Conservation (phyloP, 2,329 filamentous ascomycete species). For the Penicillium psychrosexuale region DNA sequence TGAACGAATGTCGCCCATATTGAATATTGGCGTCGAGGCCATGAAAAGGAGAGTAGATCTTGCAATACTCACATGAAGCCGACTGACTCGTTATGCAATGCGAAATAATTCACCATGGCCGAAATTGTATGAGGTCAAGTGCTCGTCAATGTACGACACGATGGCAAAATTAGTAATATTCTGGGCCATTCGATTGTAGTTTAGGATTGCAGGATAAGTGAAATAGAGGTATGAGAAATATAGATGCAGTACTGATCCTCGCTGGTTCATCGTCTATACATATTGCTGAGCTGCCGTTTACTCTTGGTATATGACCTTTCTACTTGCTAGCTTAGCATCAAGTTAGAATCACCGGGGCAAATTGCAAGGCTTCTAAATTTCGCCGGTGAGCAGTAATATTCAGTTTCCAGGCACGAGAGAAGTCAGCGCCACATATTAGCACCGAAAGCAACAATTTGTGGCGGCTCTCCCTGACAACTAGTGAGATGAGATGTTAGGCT, state of each 20-base stretch:
- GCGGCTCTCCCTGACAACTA: constrained; percentile 9
- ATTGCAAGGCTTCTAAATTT: not conserved
- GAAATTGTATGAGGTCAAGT: not conserved
- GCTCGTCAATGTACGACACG: not conserved
- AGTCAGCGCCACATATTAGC: not conserved
- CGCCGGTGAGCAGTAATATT: not conserved
- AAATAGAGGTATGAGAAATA: no score
- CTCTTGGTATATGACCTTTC: not conserved
- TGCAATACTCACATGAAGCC: not conserved
- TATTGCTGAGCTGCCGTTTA: not conserved
- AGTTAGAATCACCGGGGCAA: not conserved
- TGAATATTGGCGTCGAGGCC: not conserved
- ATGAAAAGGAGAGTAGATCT: not conserved
- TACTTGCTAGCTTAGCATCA: not conserved
- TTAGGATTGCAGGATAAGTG: not conserved
- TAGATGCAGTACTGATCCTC: not conserved
- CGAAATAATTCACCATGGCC: not conserved
- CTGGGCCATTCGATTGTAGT: not conserved
- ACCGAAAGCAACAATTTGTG: constrained; percentile 7
- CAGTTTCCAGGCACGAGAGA: not conserved
- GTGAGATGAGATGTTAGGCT: not conserved
- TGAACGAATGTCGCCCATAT: not conserved
- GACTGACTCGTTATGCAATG: not conserved
- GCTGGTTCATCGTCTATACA: not conserved
- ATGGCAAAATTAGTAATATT: not conserved